phyloP scores from a whole-genome alignment of 2,329 filamentous ascomycete species.

The Aureobasidium subglaciale region DNA sequence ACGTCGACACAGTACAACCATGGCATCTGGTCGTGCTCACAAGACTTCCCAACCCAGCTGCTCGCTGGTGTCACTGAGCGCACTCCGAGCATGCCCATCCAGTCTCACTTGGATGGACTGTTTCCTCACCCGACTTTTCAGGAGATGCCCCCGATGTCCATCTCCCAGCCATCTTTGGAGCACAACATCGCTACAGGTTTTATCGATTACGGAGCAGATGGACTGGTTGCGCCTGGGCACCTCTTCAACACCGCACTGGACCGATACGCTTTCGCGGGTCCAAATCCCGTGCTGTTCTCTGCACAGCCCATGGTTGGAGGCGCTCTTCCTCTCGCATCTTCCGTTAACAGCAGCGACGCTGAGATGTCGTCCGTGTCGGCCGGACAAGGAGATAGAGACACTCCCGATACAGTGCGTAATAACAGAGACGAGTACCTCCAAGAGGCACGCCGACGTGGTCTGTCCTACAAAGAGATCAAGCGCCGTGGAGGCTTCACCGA shows the following conservation, averaged over 20 bases:
- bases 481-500: constrained; percentile 49
- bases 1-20: background rate
- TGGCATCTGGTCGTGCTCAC: background rate
- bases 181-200: background rate
- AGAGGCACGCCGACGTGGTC: constrained; percentile 46
- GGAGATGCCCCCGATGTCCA: background rate
- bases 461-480: constrained; percentile 61
- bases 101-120: background rate
- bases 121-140: background rate
- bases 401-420: constrained; percentile 14
- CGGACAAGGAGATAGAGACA: background rate
- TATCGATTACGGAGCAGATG: background rate
- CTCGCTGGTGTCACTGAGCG: background rate
- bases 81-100: background rate
- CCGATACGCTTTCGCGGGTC: background rate
- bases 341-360: background rate
- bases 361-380: background rate
- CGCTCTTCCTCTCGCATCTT: background rate
- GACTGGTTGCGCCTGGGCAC: constrained; percentile 8
- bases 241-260: constrained; percentile 7
- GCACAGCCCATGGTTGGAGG: background rate
- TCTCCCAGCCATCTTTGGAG: background rate
- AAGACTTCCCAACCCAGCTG: background rate
- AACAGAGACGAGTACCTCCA: constrained; percentile 39
- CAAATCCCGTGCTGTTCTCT: background rate